phyloP scores from a whole-genome alignment of 208 protist genomes.

The Herpetomonas tarakana region DNA sequence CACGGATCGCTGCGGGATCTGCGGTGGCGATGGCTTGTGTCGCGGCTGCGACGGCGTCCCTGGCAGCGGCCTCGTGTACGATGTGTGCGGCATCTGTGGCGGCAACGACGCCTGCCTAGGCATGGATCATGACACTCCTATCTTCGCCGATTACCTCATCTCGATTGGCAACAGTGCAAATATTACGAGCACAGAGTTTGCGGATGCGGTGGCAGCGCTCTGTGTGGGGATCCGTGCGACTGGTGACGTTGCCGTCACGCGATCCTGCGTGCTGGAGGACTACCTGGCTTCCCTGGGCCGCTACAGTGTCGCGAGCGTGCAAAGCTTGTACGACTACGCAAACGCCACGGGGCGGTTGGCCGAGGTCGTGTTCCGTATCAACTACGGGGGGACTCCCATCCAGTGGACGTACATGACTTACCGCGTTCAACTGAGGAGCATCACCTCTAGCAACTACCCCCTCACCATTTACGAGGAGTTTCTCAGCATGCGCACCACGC shows the following conservation, averaged over 20 bases:
- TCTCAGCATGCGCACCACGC: background rate
- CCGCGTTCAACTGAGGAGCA: conserved; percentile 11
- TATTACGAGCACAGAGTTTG: conserved; percentile 2
- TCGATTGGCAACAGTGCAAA: background rate
- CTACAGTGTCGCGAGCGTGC: conserved; percentile 5
- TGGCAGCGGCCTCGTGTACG: conserved; percentile 24
- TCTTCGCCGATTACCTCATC: conserved; percentile 35
- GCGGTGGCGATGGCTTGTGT: conserved; percentile 45
- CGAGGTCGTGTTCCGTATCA: conserved; percentile 21
- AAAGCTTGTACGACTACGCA: conserved; percentile 23
- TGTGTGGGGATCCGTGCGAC: background rate
- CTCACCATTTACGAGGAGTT: conserved; percentile 4
- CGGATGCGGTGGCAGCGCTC: conserved; percentile 5
- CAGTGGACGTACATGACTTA: conserved; percentile 16
- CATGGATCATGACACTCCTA: conserved; percentile 3
- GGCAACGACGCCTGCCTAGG: conserved; percentile 30
- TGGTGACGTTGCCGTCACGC: conserved; percentile 6
- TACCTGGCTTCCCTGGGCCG: conserved; percentile 8
- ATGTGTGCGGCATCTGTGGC: conserved; percentile 56
- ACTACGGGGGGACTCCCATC: background rate
- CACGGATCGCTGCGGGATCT: conserved; percentile 41
- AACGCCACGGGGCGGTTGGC: conserved; percentile 15
- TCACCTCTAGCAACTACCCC: background rate
- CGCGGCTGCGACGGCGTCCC: conserved; percentile 50
- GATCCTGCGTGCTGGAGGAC: conserved; percentile 20